Conservation (phyloP, 2,329 filamentous ascomycete species). For the Trichoderma arundinaceum region DNA sequence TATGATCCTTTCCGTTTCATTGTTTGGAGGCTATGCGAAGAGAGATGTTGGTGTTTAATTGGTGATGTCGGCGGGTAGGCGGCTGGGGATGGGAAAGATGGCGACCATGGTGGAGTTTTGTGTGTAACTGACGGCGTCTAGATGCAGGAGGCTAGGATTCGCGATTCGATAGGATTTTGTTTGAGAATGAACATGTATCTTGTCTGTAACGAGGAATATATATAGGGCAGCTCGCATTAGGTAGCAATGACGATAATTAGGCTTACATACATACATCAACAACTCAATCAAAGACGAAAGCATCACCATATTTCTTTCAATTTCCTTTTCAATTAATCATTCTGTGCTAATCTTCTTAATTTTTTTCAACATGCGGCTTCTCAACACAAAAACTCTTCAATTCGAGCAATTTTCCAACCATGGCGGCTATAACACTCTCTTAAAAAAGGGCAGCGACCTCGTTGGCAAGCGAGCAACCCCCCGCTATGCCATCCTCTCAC, state of each 20-base stretch:
- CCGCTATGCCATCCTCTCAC: constrained; percentile 42
- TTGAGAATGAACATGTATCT: not conserved
- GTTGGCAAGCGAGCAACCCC: not conserved
- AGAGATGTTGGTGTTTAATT: not conserved
- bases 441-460: not conserved
- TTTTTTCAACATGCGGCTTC: constrained; percentile 35
- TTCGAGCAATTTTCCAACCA: constrained; percentile 31
- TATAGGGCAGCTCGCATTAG: not conserved
- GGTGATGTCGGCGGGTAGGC: constrained; percentile 3
- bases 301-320: not conserved
- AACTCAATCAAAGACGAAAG: not conserved
- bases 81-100: not conserved
- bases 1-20: constrained; percentile 3
- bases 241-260: not conserved
- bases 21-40: not conserved
- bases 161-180: not conserved
- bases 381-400: constrained; percentile 35
- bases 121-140: not conserved
- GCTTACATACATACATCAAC: not conserved
- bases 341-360: not conserved
- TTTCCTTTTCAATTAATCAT: not conserved
- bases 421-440: not conserved
- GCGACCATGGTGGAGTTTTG: not conserved
- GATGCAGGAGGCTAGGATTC: not conserved
- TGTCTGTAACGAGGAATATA: not conserved